Percentiles rank a stretch among this genome's conserved stretches.
Evolutionary conservation across 1,139 yeast genomes (phyloP).

Genomic region (Scheffersomyces titani): DNA sequence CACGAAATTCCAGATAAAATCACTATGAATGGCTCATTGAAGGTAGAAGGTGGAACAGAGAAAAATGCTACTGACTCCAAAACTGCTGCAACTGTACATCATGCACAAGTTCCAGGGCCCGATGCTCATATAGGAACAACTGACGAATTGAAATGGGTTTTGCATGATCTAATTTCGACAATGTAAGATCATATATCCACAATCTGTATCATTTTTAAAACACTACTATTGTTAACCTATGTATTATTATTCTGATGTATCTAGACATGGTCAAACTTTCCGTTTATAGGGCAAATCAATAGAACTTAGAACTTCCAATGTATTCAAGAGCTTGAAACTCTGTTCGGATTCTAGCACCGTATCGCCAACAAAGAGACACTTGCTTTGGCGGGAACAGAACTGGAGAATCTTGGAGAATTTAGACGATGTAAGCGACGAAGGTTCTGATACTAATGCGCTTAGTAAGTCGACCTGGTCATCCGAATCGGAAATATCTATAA

Average conservation of each 20-base stretch:
- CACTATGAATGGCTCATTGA: constrained; percentile 5
- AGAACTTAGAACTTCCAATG: constrained; percentile 16
- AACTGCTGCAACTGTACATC: neutral
- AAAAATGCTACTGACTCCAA: constrained; percentile 6
- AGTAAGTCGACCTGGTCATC: neutral
- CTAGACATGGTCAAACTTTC: constrained; percentile 4
- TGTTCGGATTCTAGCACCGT: constrained; percentile 1
- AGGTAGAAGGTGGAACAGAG: constrained; percentile 9
- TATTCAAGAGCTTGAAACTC: constrained; percentile 10
- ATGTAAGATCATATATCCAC: constrained; percentile 20
- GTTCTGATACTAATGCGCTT: neutral
- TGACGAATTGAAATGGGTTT: constrained; percentile 71
- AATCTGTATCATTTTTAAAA: constrained; percentile 1
- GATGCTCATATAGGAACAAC: constrained; percentile 56
- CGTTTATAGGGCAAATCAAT: constrained; percentile 21
- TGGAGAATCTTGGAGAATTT: constrained; percentile 15
- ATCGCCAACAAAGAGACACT: constrained; percentile 17
- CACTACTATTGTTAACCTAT: neutral
- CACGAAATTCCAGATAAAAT: neutral
- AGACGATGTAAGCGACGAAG: constrained; percentile 4
- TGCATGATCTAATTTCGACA: constrained; percentile 55
- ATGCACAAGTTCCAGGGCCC: constrained; percentile 12
- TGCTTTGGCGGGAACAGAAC: constrained; percentile 21
- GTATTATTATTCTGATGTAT: constrained; percentile 3
- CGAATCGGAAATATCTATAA: constrained; percentile 14